Evolutionary conservation across 495 filamentous ascomycete genomes (phyloP).

Genomic region (Penicillium parvum): DNA sequence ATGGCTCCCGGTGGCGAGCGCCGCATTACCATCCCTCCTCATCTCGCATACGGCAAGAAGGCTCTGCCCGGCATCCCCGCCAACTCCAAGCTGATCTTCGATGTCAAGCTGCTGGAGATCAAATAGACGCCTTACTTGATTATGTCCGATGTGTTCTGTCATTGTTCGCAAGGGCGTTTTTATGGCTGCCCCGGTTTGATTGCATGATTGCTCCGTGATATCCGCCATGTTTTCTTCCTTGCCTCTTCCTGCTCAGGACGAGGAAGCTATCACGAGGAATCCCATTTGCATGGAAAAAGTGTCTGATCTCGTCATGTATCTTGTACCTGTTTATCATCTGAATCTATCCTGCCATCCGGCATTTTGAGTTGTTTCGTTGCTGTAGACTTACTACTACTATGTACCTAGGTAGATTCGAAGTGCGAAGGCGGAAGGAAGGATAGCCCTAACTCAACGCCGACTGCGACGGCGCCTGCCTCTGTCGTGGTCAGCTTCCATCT

Average conservation of each 20-base stretch:
- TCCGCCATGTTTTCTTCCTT: slow-evolving; percentile 41
- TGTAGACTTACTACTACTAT: too few relatives aligned
- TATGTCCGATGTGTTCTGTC: slow-evolving; percentile 18
- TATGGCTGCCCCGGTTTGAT: slow-evolving; percentile 27
- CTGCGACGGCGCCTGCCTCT: not conserved
- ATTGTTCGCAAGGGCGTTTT: slow-evolving; percentile 32
- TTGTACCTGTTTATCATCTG: slow-evolving; percentile 10
- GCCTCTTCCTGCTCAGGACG: slow-evolving; percentile 31
- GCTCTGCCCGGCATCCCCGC: slow-evolving; percentile 72
- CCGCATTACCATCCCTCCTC: slow-evolving; percentile 78
- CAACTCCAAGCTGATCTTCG: slow-evolving; percentile 89
- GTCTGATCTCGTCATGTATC: slow-evolving; percentile 14
- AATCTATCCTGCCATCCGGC: slow-evolving; percentile 9
- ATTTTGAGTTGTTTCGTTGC: not conserved
- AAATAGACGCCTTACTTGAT: slow-evolving; percentile 37
- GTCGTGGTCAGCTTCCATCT: too few relatives aligned
- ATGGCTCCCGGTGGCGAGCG: slow-evolving; percentile 93
- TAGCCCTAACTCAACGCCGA: too few relatives aligned
- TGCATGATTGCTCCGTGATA: slow-evolving; percentile 38
- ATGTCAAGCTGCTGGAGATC: slow-evolving; percentile 80
- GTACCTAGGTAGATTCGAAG: too few relatives aligned
- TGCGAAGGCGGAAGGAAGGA: too few relatives aligned
- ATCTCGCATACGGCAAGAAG: slow-evolving; percentile 83
- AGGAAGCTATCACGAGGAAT: slow-evolving; percentile 39
- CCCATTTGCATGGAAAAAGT: slow-evolving; percentile 30